Conservation (phyloP, 768 basidiomycete genomes). For the Sporobolomyces phaffii region DNA sequence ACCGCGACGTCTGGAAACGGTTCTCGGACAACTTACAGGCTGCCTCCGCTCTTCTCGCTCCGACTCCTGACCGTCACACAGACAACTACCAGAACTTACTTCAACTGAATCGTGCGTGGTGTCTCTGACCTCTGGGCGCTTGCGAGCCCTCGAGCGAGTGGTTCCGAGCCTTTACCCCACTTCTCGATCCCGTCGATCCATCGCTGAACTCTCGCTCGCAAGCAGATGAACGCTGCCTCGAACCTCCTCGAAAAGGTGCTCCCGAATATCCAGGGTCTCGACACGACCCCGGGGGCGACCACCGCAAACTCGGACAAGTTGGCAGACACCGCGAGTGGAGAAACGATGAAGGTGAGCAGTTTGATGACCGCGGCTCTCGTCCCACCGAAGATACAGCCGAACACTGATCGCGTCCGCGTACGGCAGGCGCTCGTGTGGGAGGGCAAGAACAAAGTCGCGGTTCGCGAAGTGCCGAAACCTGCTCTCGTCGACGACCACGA, state of each 20-base stretch:
- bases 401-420: neutral
- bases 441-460: conserved; percentile 14
- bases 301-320: conserved; percentile 1
- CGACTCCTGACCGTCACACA: no score
- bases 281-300: conserved; percentile 12
- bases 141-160: no score
- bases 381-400: neutral
- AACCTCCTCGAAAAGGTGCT: conserved; percentile 11
- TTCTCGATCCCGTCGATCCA: no score
- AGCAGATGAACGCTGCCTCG: conserved; percentile 24
- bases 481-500: conserved; percentile 66
- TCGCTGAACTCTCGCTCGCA: neutral
- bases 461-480: conserved; percentile 34
- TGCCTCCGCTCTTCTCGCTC: no score
- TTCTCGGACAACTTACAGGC: no score
- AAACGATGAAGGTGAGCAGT: conserved; percentile 36
- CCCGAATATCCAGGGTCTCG: neutral
- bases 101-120: no score
- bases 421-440: conserved; percentile 28
- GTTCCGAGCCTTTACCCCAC: no score
- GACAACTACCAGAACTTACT: no score
- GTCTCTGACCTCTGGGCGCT: no score
- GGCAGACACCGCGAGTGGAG: conserved; percentile 21
- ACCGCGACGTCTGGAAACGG: no score
- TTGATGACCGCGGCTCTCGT: neutral